Evolutionary conservation across 257 asterid genomes (phyloP).

Genomic region (Salvia splendens): DNA sequence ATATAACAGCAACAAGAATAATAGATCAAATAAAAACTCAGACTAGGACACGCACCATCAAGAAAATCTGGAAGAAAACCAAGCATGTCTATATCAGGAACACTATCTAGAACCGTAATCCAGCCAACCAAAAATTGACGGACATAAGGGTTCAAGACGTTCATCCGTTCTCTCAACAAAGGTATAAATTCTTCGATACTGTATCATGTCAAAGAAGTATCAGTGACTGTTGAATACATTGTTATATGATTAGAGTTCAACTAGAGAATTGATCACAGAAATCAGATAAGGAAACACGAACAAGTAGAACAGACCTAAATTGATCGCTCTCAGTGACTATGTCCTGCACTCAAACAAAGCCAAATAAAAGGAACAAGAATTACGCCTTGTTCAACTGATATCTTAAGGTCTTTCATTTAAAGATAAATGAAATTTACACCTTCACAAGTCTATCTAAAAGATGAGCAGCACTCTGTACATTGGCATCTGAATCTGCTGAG

Average conservation of each 20-base stretch:
- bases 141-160: slow-evolving; percentile 92
- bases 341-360: slow-evolving; percentile 62
- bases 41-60: slow-evolving; percentile 67
- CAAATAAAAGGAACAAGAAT: slow-evolving; percentile 27
- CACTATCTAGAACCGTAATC: slow-evolving; percentile 99
- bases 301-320: slow-evolving; percentile 66
- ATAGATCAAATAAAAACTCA: slow-evolving; percentile 22
- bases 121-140: slow-evolving; percentile 99
- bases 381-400: slow-evolving; percentile 19
- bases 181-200: slow-evolving; percentile 99
- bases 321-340: slow-evolving; percentile 99
- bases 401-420: background rate
- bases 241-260: slow-evolving; percentile 25
- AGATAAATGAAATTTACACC: slow-evolving; percentile 42
- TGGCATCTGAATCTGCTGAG: slow-evolving; percentile 96
- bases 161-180: slow-evolving; percentile 94
- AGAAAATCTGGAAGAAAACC: slow-evolving; percentile 99
- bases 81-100: slow-evolving; percentile 98
- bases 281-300: slow-evolving; percentile 26
- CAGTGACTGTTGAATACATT: slow-evolving; percentile 29
- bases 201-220: slow-evolving; percentile 38
- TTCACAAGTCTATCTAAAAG: slow-evolving; percentile 98
- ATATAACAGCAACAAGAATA: slow-evolving; percentile 29
- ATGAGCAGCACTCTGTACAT: slow-evolving; percentile 99
- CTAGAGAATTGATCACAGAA: slow-evolving; percentile 16